Base-by-base conservation (phyloP, 2,329 filamentous ascomycete genomes). In the Fusarium sp. region DNA sequence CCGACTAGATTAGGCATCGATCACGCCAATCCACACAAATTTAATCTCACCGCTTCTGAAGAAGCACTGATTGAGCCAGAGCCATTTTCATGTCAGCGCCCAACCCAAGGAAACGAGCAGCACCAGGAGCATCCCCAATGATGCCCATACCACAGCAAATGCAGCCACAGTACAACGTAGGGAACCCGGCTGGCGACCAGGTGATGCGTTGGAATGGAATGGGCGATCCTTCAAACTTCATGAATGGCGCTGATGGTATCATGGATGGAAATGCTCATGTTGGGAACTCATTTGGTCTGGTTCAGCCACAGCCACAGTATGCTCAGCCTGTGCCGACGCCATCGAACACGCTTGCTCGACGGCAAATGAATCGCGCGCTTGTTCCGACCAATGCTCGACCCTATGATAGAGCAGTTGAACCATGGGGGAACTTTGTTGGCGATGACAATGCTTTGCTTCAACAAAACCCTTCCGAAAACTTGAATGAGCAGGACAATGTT, bases 61-160 rank as follows among this genome's bases (percentile, higher is more conserved):
- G 71, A 64, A 73, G 73, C 45, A 39, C 50, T n/a, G 59, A 62
- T 33, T 45, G 52, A 57, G 35, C 27, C 42, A 59, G 22, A 33
- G 31, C 36, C 41, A 55, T 56, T 45, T 63, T 69, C 68, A 87
- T 88, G 86, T 85, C 87, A 63, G 78, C 82, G 36, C 81, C 84
- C 49, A 88, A 88, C 71, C 80, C 87, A 25, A 83, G 93, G 81
- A 96, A 96, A 85, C 88, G 93, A 80, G 86, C 92, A 74, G 93
- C 93, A 50, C 91, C 93, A 62, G 93, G 92, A 79, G 84, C 91
- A 69, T 87, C 89, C 41, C 91, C 93, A n/a, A 83, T 88, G 72
- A 83, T 87, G 27, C 88, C 90, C 38, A 79, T 85, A 54, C 84
- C 85, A 68, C 84, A 86, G 42, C 84, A 84, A 72, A 82, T 87